phyloP scores from a whole-genome alignment of 2,329 filamentous ascomycete species.

The Botryotinia convoluta region DNA sequence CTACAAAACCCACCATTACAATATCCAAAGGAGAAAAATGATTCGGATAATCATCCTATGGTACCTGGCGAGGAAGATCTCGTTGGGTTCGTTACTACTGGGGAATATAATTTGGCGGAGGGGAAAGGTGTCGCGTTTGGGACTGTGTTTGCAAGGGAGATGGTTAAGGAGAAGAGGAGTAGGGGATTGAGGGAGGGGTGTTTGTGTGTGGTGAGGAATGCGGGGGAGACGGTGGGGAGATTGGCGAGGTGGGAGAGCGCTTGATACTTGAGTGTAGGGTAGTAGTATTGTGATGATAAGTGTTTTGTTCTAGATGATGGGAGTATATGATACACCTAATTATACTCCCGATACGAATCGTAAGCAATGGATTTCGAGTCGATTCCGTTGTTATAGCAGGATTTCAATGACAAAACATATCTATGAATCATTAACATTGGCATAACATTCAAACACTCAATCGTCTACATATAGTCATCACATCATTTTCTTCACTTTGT shows the following conservation, averaged over 20 bases:
- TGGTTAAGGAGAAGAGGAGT: conserved; percentile 44
- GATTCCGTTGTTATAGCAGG: background rate
- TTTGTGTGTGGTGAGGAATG: conserved; percentile 77
- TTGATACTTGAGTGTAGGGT: background rate
- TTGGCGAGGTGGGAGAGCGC: conserved; percentile 70
- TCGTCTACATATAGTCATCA: background rate
- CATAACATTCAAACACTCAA: background rate
- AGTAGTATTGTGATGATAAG: background rate
- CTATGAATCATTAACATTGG: background rate
- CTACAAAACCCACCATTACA: conserved; percentile 43
- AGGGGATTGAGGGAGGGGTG: conserved; percentile 43
- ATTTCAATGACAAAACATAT: background rate
- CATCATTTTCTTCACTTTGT: background rate
- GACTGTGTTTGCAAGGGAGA: conserved; percentile 59
- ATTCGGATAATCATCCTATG: conserved; percentile 53
- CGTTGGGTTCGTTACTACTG: conserved; percentile 86
- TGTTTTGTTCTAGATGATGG: too few species aligned
- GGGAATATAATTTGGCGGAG: conserved; percentile 74
- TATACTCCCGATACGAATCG: background rate
- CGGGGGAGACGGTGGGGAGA: conserved; percentile 75
- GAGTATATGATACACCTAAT: background rate
- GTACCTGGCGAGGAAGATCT: conserved; percentile 75
- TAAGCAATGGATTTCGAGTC: background rate
- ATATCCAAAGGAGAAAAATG: conserved; percentile 38
- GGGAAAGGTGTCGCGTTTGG: conserved; percentile 77